Conservation (phyloP, 192 early-diverging fungal species). For the Glomus cerebriforme region DNA sequence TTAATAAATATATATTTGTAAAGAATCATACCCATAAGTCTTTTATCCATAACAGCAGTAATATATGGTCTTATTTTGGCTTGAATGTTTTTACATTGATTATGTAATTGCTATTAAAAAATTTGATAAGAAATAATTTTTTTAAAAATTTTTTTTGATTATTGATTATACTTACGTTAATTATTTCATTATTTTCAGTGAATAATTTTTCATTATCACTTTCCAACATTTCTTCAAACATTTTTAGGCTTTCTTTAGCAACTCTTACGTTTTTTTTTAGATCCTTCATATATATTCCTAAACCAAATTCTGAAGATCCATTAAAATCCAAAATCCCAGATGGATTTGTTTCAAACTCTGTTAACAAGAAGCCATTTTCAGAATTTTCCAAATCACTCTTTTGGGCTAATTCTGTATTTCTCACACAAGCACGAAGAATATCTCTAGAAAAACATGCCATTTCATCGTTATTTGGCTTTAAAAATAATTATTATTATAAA, state of each 20-base stretch:
- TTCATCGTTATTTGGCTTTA: slow-evolving; percentile 41
- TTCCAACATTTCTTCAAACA: slow-evolving; percentile 13
- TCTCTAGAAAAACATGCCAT: slow-evolving; percentile 43
- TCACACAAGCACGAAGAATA: slow-evolving; percentile 43
- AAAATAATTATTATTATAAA: neutral
- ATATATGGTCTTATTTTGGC: slow-evolving; percentile 10
- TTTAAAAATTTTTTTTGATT: no score
- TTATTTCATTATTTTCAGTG: slow-evolving; percentile 1
- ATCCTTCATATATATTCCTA: neutral
- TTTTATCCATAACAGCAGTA: neutral
- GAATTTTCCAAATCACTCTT: neutral
- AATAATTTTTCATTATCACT: neutral
- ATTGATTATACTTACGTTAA: slow-evolving; percentile 4
- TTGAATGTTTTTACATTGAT: slow-evolving; percentile 8
- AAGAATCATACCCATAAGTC: neutral
- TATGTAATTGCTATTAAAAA: neutral
- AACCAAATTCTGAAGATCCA: neutral
- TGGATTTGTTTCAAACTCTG: neutral
- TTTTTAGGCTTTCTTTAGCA: slow-evolving; percentile 6
- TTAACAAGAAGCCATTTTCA: neutral
- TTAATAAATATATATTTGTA: neutral
- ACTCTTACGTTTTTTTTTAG: slow-evolving; percentile 11
- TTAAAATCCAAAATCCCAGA: neutral
- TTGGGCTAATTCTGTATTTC: slow-evolving; percentile 39
- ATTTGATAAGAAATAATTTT: neutral